These are phyloP conservation scores for Clavispora carvajalis DNA, from an alignment of 805 yeast species.

Conservation along the genomic window DNA sequence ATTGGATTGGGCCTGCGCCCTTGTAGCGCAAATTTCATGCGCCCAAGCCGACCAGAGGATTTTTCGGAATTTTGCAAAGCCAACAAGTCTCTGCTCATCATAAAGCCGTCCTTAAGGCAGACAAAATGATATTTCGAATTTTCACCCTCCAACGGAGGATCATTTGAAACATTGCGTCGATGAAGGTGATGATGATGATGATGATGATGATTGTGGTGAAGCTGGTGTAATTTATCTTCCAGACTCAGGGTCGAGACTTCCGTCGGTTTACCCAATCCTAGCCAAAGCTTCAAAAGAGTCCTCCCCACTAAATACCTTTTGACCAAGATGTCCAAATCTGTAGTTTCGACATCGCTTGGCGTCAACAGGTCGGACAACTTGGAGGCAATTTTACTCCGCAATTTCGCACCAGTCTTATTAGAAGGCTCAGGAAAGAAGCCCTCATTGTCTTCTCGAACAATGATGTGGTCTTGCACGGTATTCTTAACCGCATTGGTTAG, in stretches of 20 bases:
- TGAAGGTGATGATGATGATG: slow-evolving; percentile 7
- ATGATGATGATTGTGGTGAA: too few species aligned
- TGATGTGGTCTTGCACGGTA: slow-evolving; percentile 60
- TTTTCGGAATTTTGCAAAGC: slow-evolving; percentile 14
- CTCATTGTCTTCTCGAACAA: slow-evolving; percentile 14
- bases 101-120: slow-evolving; percentile 31
- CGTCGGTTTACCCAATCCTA: slow-evolving; percentile 13
- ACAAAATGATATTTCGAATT: slow-evolving; percentile 21
- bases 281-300: slow-evolving; percentile 29
- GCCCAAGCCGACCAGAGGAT: slow-evolving; percentile 30
- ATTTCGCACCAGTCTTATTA: slow-evolving; percentile 20
- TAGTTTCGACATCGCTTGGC: slow-evolving; percentile 38
- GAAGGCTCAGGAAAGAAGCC: slow-evolving; percentile 9
- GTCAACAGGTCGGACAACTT: slow-evolving; percentile 30
- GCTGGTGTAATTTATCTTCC: slow-evolving; percentile 2
- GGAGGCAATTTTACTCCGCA: slow-evolving; percentile 27
- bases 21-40: slow-evolving; percentile 32
- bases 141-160: background rate
- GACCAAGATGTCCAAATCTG: slow-evolving; percentile 33
- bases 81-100: slow-evolving; percentile 6
- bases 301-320: slow-evolving; percentile 29
- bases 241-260: background rate
- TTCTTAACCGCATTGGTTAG: slow-evolving; percentile 64
- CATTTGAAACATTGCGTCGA: slow-evolving; percentile 1
- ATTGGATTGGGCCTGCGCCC: slow-evolving; percentile 10